phyloP scores from a whole-genome alignment of 2,329 filamentous ascomycete genomes.

The Ilyonectria destructans region DNA sequence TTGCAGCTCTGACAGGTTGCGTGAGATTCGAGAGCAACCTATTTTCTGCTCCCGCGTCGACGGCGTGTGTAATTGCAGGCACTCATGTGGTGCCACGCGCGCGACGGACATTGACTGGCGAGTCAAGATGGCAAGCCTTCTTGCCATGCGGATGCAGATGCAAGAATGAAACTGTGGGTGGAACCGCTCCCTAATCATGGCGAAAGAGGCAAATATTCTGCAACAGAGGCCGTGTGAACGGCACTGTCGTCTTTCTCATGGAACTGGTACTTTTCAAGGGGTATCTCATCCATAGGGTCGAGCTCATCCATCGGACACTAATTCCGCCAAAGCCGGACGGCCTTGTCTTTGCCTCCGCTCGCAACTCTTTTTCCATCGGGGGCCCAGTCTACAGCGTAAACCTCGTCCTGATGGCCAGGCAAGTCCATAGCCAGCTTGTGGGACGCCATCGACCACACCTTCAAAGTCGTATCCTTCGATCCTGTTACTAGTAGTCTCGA shows the following conservation, averaged over 20 bases:
- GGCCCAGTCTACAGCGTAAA: conserved; percentile 96
- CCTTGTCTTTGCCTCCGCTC: conserved; percentile 94
- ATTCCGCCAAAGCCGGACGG: conserved; percentile 77
- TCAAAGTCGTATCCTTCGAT: conserved; percentile 93
- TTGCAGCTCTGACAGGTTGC: conserved; percentile 6
- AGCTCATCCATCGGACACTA: conserved; percentile 53
- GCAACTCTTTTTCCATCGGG: conserved; percentile 90
- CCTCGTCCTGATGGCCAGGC: conserved; percentile 92
- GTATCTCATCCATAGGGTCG: conserved; percentile 39
- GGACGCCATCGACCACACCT: conserved; percentile 92
- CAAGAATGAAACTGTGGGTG: conserved; percentile 27
- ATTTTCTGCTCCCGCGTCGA: conserved; percentile 19
- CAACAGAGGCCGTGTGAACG: conserved; percentile 28
- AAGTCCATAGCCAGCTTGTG: conserved; percentile 87
- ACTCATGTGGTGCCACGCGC: conserved; percentile 36
- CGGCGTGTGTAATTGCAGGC: conserved; percentile 33
- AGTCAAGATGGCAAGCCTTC: conserved; percentile 20
- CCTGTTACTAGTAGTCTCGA: conserved; percentile 89
- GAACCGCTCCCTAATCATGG: conserved; percentile 34
- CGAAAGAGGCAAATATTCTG: conserved; percentile 25
- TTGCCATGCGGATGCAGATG: conserved; percentile 10
- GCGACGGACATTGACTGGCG: conserved; percentile 6
- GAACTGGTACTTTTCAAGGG: conserved; percentile 39
- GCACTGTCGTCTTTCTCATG: conserved; percentile 27
- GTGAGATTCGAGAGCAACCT: conserved; percentile 32